Evolutionary conservation across 2,329 filamentous ascomycete species (phyloP).

Genomic region (Aspergillus glaucus): DNA sequence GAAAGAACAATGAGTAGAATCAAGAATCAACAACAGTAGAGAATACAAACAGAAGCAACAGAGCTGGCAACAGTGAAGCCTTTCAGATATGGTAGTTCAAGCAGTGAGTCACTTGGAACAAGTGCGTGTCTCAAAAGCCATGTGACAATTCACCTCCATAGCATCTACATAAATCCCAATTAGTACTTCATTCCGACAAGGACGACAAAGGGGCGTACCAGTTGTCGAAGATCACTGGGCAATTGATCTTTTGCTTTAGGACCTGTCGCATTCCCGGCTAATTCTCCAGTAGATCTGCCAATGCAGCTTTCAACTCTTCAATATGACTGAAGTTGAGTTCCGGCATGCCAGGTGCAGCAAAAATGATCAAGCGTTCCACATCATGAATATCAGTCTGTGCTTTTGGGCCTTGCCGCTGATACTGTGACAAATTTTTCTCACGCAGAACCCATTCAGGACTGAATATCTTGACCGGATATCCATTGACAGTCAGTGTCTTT

Average conservation of each 20-base stretch:
- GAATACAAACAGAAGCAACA: not conserved
- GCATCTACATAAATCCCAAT: not conserved
- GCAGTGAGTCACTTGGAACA: not conserved
- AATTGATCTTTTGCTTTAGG: conserved; percentile 15
- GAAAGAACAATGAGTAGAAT: not conserved
- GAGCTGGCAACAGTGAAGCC: not conserved
- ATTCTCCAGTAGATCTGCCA: conserved; percentile 11
- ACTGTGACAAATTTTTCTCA: conserved; percentile 15
- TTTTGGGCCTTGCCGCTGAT: conserved; percentile 12
- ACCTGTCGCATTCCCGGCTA: conserved; percentile 5
- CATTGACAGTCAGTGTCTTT: conserved; percentile 8
- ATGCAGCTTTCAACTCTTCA: conserved; percentile 8
- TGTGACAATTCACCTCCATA: not conserved
- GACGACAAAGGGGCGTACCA: not conserved
- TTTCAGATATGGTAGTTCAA: not conserved
- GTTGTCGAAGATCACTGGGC: conserved; percentile 4
- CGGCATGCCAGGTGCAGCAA: not conserved
- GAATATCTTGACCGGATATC: conserved; percentile 9
- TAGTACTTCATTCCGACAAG: not conserved
- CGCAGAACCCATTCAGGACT: conserved; percentile 14
- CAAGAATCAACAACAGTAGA: not conserved
- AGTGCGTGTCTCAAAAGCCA: not conserved
- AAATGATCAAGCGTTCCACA: conserved; percentile 2
- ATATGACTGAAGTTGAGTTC: conserved; percentile 15
- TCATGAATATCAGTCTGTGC: conserved; percentile 10